Evolutionary conservation across 164 flowering plant species (phyloP).

Genomic region (Dillenia turbinata): DNA sequence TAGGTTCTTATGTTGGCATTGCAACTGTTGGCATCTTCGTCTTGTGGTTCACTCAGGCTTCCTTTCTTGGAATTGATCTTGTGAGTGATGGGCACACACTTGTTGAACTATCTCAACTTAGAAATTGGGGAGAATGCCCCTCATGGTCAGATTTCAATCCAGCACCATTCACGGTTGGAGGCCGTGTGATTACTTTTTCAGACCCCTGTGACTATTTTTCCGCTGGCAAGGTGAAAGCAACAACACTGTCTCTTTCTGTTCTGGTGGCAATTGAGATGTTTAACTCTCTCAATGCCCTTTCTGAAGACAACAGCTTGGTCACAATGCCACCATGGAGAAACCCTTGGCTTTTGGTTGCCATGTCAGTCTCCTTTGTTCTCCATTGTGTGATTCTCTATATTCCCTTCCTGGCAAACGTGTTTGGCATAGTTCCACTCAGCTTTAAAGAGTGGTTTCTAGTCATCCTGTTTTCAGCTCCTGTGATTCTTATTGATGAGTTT

Average conservation of each 20-base stretch:
- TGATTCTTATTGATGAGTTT: too few relatives aligned
- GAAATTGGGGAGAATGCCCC: conserved; percentile 72
- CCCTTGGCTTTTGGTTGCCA: too few relatives aligned
- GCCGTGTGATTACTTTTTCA: conserved; percentile 44
- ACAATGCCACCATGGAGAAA: too few relatives aligned
- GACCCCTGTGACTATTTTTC: conserved; percentile 87
- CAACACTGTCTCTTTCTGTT: conserved; percentile 39
- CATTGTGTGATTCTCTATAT: too few relatives aligned
- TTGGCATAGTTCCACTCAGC: too few relatives aligned
- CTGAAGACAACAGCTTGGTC: conserved; percentile 1
- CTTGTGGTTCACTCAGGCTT: conserved; percentile 79
- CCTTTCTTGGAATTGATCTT: conserved; percentile 77
- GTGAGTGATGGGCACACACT: conserved; percentile 75
- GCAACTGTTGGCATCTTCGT: conserved; percentile 88
- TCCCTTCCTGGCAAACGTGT: too few relatives aligned
- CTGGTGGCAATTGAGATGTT: conserved; percentile 1
- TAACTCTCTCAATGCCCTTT: not conserved
- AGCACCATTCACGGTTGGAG: conserved; percentile 53
- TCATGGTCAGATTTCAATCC: conserved; percentile 71
- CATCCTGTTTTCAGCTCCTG: too few relatives aligned
- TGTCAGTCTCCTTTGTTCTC: too few relatives aligned
- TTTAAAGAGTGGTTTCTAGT: too few relatives aligned
- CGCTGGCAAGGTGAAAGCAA: conserved; percentile 80
- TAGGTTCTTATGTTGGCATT: conserved; percentile 84
- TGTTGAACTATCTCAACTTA: conserved; percentile 70